A percentile compares a stretch with the other conserved stretches of the same genome.
Evolutionary conservation across 495 filamentous ascomycete species (phyloP).

Genomic region (Acidomyces sp.): DNA sequence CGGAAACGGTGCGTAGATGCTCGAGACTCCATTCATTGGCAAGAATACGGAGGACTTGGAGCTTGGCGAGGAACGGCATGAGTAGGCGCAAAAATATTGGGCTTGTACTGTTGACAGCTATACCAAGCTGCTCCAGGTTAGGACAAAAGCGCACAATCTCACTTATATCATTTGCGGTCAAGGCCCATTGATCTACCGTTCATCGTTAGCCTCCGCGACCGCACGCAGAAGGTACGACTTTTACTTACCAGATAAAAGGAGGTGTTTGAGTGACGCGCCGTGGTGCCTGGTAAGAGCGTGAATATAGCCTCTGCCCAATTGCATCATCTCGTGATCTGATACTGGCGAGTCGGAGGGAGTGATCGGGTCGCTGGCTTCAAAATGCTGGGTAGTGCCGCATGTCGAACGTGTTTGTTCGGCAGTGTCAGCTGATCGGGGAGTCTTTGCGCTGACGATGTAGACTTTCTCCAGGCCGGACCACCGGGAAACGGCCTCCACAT

Average conservation of each 20-base stretch:
- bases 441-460: slow-evolving; percentile 19
- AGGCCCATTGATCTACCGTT: slow-evolving; percentile 44
- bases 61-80: slow-evolving; percentile 22
- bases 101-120: too few species aligned
- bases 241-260: slow-evolving; percentile 45
- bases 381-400: too few species aligned
- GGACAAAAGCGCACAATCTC: slow-evolving; percentile 42
- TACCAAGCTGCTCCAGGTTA: slow-evolving; percentile 43
- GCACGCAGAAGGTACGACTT: too few species aligned
- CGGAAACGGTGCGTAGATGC: slow-evolving; percentile 16
- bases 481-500: slow-evolving; percentile 15
- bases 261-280: slow-evolving; percentile 39
- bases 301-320: slow-evolving; percentile 25
- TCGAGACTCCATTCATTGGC: slow-evolving; percentile 16
- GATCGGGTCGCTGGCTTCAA: too few species aligned
- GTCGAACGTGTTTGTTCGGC: too few species aligned
- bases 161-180: slow-evolving; percentile 36
- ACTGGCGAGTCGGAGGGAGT: slow-evolving; percentile 13
- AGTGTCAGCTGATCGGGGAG: background rate
- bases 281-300: slow-evolving; percentile 30
- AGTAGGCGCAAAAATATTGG: slow-evolving; percentile 24
- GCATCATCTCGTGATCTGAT: slow-evolving; percentile 1
- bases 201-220: too few species aligned
- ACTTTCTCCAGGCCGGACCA: slow-evolving; percentile 21
- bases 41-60: slow-evolving; percentile 26